These are phyloP conservation scores for Hymenotorrendiella dingleyae DNA, from an alignment of 2,329 filamentous ascomycete genomes.

Conservation along the genomic window DNA sequence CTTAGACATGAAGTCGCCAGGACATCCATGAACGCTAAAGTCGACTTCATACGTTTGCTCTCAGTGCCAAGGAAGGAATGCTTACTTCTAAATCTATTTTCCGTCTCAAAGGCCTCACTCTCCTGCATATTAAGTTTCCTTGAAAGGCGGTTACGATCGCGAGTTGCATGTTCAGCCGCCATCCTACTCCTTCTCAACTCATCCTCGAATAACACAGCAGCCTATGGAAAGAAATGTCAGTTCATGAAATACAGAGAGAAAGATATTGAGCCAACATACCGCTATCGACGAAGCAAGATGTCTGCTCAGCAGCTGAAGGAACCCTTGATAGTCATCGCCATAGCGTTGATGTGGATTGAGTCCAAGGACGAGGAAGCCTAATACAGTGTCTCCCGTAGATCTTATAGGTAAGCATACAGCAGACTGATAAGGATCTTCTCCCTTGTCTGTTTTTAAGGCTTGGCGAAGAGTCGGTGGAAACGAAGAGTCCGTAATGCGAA, in stretches of 20 bases:
- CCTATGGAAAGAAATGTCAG: slow-evolving; percentile 26
- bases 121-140: slow-evolving; percentile 56
- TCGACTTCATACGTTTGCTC: too few relatives aligned
- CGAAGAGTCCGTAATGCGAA: slow-evolving; percentile 37
- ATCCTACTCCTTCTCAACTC: slow-evolving; percentile 52
- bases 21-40: too few relatives aligned
- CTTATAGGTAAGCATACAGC: slow-evolving; percentile 66
- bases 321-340: slow-evolving; percentile 66
- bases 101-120: slow-evolving; percentile 45
- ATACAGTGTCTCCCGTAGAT: slow-evolving; percentile 56
- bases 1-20: too few relatives aligned
- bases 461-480: slow-evolving; percentile 52
- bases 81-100: slow-evolving; percentile 62
- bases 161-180: slow-evolving; percentile 59
- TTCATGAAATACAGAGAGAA: neutral
- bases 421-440: slow-evolving; percentile 57
- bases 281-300: slow-evolving; percentile 62
- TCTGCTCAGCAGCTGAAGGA: slow-evolving; percentile 48
- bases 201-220: slow-evolving; percentile 64
- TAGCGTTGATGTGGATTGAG: slow-evolving; percentile 66
- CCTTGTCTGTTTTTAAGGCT: slow-evolving; percentile 56
- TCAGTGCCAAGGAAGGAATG: too few relatives aligned
- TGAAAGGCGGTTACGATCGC: slow-evolving; percentile 60
- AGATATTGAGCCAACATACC: neutral
- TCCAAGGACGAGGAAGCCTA: slow-evolving; percentile 63